Evolutionary conservation across 2,329 filamentous ascomycete genomes (phyloP), one percentile per base, ranked within the genome.

Genomic region (Aspergillus fructus): DNA sequence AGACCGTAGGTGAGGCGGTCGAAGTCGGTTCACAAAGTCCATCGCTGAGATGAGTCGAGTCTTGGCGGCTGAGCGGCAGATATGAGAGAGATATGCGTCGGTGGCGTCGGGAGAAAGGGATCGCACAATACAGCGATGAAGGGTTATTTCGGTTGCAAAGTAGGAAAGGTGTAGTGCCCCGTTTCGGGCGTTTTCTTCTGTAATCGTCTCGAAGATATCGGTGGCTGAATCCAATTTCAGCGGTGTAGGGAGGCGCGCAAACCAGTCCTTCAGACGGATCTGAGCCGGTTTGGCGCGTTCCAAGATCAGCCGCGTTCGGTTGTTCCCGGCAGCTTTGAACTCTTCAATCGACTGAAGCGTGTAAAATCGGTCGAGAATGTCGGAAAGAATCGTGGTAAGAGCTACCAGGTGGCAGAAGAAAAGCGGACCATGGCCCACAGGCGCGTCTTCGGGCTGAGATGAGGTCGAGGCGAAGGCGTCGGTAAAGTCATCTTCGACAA

Each of bases 1-100:
- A 0, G 91, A 85, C n/a, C 89, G 86, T 30, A 97, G 82, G 67
- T 97, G 93, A 37, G 88, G 85, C 0, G 91, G 91, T 45, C 89
- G 91, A 33, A 97, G 84, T 0, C 93, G 88, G 75, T 97, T 97
- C 66, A 96, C 92, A 74, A 97, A 96, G 72, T 97, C 93, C 90
- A 97, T 96, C 62, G 93, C 92, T 21, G 90, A 96, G 69, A 97
- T 96, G 34, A 97, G 83, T 5, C 93, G 89, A 0, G 93, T 96
- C 74, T 97, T 97, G 53, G 93, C 93, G 4, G 93, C 93, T 56
- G 89, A 93, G 53, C 93, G 91, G 75, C 93, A 96, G 65, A 97
- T 96, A 74, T 96, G 91, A 55, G 92, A 85, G 49, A 96, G 86
- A 67, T 97, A 96, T 0, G 88, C 84, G 69, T 96, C 91, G 40